Evolutionary conservation across 768 basidiomycete genomes (phyloP).

Genomic region (Hydnum rufescens): DNA sequence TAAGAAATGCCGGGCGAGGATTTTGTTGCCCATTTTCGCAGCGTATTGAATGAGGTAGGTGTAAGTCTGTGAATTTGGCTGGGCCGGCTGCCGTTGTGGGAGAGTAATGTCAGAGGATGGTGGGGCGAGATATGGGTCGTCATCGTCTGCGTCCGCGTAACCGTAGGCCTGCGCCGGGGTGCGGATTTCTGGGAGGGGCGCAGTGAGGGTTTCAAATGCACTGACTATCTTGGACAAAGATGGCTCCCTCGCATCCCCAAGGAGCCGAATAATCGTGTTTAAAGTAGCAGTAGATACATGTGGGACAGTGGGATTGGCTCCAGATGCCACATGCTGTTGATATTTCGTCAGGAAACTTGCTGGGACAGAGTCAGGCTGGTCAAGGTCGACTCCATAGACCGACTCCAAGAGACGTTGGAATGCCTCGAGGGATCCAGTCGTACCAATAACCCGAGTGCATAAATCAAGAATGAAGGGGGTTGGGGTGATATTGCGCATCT

Average conservation of each 20-base stretch:
- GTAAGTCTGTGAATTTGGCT: conserved; percentile 40
- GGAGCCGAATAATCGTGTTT: conserved; percentile 51
- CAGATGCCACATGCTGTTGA: conserved; percentile 7
- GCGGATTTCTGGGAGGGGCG: conserved; percentile 34
- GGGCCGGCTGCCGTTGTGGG: conserved; percentile 24
- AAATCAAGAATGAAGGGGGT: conserved; percentile 47
- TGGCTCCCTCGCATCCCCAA: conserved; percentile 36
- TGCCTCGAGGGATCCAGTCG: conserved; percentile 32
- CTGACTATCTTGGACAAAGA: conserved; percentile 46
- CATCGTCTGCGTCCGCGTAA: conserved; percentile 48
- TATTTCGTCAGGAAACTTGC: conserved; percentile 16
- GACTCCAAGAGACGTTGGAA: conserved; percentile 43
- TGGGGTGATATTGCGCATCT: conserved; percentile 24
- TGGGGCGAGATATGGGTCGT: conserved; percentile 21
- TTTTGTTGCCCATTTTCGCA: conserved; percentile 12
- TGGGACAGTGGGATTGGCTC: conserved; percentile 11
- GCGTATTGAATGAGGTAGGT: conserved; percentile 28
- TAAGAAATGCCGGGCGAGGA: conserved; percentile 12
- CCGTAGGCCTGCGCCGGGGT: conserved; percentile 27
- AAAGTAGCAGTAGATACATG: conserved; percentile 45
- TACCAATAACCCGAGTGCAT: conserved; percentile 45
- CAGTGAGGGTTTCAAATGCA: conserved; percentile 60
- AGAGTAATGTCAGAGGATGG: conserved; percentile 21
- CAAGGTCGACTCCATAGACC: conserved; percentile 59
- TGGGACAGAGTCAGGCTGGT: conserved; percentile 49